Conservation (phyloP, 2,329 filamentous ascomycete species). For the Paecilomyces niveus region DNA sequence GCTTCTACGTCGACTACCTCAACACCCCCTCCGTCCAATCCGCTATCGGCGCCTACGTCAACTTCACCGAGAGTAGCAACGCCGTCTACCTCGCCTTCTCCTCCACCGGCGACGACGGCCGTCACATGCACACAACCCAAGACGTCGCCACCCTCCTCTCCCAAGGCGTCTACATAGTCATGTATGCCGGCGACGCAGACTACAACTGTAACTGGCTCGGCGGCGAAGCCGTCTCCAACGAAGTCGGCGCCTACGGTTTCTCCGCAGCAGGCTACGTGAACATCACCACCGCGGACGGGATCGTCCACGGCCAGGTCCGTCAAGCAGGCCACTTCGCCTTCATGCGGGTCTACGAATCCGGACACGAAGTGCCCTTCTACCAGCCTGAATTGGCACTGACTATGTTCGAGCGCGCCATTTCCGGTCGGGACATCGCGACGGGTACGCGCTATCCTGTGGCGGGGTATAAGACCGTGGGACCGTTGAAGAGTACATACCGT, state of each 20-base stretch:
- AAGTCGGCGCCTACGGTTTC: background rate
- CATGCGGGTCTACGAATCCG: slow-evolving; percentile 34
- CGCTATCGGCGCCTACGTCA: slow-evolving; percentile 46
- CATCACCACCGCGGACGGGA: background rate
- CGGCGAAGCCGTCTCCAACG: background rate
- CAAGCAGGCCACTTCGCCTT: slow-evolving; percentile 2
- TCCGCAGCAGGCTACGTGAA: background rate
- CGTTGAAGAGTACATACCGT: background rate
- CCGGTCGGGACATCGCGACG: slow-evolving; percentile 45
- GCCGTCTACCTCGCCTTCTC: slow-evolving; percentile 37
- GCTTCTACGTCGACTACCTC: slow-evolving; percentile 45
- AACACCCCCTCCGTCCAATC: slow-evolving; percentile 40
- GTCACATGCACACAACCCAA: slow-evolving; percentile 30
- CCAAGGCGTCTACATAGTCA: slow-evolving; percentile 29
- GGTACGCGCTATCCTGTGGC: slow-evolving; percentile 22
- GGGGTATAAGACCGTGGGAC: background rate
- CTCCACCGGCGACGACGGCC: slow-evolving; percentile 39
- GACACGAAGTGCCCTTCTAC: slow-evolving; percentile 49
- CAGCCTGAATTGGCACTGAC: slow-evolving; percentile 45
- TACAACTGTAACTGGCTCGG: slow-evolving; percentile 14
- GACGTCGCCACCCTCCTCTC: slow-evolving; percentile 37
- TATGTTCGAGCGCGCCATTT: slow-evolving; percentile 44
- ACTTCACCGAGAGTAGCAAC: slow-evolving; percentile 39
- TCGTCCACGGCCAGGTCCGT: background rate
- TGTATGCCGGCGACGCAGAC: slow-evolving; percentile 26